Conservation (phyloP, 352 stramenopile species). For the Albugo candida region DNA sequence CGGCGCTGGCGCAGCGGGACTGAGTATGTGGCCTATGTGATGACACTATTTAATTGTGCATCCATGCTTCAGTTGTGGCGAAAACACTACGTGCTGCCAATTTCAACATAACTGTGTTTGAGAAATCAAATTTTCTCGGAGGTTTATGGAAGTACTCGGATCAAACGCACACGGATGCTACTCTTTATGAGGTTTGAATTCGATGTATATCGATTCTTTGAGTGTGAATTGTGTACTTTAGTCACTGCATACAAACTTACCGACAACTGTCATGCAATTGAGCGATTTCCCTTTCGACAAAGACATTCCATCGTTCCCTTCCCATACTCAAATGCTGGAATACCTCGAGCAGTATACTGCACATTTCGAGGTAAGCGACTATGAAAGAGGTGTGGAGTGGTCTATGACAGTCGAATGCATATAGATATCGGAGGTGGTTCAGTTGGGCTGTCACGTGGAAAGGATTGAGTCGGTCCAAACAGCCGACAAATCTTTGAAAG, state of each 20-base stretch:
- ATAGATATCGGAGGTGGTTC: too few relatives aligned
- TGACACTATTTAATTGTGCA: not conserved
- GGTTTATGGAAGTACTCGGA: slow-evolving; percentile 69
- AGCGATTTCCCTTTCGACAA: slow-evolving; percentile 43
- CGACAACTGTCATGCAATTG: slow-evolving; percentile 63
- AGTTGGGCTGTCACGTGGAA: too few relatives aligned
- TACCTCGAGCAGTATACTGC: slow-evolving; percentile 53
- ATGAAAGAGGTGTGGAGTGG: not conserved
- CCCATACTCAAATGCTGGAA: slow-evolving; percentile 32
- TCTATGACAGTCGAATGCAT: too few relatives aligned
- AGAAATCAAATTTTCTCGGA: slow-evolving; percentile 34
- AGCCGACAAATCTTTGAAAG: too few relatives aligned
- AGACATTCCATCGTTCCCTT: slow-evolving; percentile 28
- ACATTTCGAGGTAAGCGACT: slow-evolving; percentile 14
- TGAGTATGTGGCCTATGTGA: slow-evolving; percentile 23
- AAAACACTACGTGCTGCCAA: slow-evolving; percentile 41
- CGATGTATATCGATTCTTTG: too few relatives aligned
- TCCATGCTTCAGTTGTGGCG: slow-evolving; percentile 27
- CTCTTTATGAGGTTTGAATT: slow-evolving; percentile 37
- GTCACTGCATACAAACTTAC: slow-evolving; percentile 65
- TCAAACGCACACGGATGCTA: slow-evolving; percentile 20
- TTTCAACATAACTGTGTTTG: slow-evolving; percentile 50
- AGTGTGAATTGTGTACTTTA: slow-evolving; percentile 3
- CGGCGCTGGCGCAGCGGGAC: slow-evolving; percentile 43
- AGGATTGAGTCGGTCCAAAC: too few relatives aligned